These are phyloP conservation scores for Lasiosphaeriaceae sp. DNA, from an alignment of 495 filamentous ascomycete species.

Conservation along the genomic window DNA sequence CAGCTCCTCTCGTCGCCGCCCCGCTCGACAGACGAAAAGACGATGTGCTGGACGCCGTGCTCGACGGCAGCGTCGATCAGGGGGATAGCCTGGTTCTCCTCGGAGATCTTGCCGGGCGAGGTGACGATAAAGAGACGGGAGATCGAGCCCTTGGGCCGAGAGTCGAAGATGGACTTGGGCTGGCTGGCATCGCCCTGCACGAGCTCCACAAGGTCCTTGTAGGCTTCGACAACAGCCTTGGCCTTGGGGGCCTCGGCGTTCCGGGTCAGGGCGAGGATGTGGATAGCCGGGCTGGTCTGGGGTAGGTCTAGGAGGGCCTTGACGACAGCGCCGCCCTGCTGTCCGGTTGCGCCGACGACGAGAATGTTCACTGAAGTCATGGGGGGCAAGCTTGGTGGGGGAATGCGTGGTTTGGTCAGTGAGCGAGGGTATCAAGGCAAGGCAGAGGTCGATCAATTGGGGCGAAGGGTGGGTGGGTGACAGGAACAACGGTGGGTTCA, in stretches of 20 bases:
- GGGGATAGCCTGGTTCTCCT: conserved; percentile 59
- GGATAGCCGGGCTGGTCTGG: conserved; percentile 36
- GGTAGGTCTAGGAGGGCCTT: conserved; percentile 47
- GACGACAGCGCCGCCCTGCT: conserved; percentile 65
- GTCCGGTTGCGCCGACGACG: conserved; percentile 67
- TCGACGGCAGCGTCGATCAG: conserved; percentile 57
- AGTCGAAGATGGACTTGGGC: conserved; percentile 49
- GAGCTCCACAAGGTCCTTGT: conserved; percentile 41
- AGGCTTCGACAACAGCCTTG: conserved; percentile 39
- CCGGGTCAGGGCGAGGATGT: conserved; percentile 69
- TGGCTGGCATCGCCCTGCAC: conserved; percentile 56
- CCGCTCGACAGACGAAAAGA: conserved; percentile 66
- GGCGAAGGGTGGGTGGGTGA: too few species aligned
- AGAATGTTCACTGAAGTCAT: conserved; percentile 25
- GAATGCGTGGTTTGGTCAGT: too few species aligned
- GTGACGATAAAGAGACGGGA: conserved; percentile 50
- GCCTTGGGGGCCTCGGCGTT: conserved; percentile 51
- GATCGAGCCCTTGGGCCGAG: conserved; percentile 40
- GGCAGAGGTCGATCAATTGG: too few species aligned
- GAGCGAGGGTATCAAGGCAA: too few species aligned
- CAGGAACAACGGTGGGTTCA: too few species aligned
- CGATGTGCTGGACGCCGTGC: conserved; percentile 48
- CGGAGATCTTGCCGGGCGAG: conserved; percentile 34
- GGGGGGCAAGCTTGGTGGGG: too few species aligned
- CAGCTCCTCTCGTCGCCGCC: conserved; percentile 53